A percentile compares a stretch with the other conserved stretches of the same genome.
These are phyloP conservation scores for Yarrowia galli DNA, from an alignment of 1,139 yeast genomes.

Conservation along the genomic window DNA sequence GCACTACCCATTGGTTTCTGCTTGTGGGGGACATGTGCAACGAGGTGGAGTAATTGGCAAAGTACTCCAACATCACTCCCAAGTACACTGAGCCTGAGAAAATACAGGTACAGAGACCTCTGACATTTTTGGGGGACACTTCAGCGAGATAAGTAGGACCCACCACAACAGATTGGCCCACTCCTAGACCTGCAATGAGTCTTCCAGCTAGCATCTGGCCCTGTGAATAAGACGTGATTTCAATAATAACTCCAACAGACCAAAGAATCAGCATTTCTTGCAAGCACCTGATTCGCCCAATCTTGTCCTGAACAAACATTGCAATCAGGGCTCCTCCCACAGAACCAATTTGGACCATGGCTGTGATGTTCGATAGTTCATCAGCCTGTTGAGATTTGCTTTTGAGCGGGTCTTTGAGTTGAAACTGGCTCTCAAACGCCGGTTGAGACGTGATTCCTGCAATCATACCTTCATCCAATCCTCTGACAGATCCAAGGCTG, in stretches of 20 bases:
- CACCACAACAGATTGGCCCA: not conserved
- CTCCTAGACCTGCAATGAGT: slow-evolving; percentile 5
- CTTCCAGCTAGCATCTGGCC: slow-evolving; percentile 4
- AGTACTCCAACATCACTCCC: slow-evolving; percentile 5
- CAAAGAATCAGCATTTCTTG: slow-evolving; percentile 4
- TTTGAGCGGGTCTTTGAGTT: not conserved
- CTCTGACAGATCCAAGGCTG: slow-evolving; percentile 5
- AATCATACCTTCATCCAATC: slow-evolving; percentile 5
- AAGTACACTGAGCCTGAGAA: slow-evolving; percentile 3
- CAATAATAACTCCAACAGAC: not conserved
- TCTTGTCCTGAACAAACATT: slow-evolving; percentile 2
- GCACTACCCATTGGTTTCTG: slow-evolving; percentile 1
- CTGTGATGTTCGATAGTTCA: not conserved
- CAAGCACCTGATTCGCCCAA: not conserved
- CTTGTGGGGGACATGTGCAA: not conserved
- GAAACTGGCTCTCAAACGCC: not conserved
- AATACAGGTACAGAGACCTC: slow-evolving; percentile 2
- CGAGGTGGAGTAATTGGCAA: slow-evolving; percentile 4
- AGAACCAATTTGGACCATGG: slow-evolving; percentile 16
- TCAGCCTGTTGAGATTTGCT: not conserved
- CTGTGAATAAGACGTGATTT: not conserved
- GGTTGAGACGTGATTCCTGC: slow-evolving; percentile 2
- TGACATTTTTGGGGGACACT: not conserved
- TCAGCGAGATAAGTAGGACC: slow-evolving; percentile 3
- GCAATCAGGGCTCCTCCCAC: slow-evolving; percentile 4